Conservation (phyloP, 495 filamentous ascomycete species). For the Neurospora hispaniola region DNA sequence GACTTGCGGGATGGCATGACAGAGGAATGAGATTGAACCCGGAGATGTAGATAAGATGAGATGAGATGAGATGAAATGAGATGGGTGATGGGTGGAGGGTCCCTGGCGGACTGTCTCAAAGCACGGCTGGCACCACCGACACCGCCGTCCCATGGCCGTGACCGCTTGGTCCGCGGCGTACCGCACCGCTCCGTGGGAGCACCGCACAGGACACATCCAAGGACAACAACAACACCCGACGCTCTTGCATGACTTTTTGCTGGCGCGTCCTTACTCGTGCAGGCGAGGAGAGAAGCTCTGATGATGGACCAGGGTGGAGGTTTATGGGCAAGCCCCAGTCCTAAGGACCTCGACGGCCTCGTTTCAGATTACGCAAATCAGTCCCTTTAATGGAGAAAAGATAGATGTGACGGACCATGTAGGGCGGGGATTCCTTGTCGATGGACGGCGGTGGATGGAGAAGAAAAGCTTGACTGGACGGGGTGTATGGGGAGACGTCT, state of each 20-base stretch:
- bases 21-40: neutral
- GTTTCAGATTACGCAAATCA: neutral
- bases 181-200: neutral
- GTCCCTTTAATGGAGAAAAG: neutral
- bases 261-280: neutral
- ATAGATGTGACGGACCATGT: neutral
- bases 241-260: neutral
- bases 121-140: neutral
- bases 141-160: neutral
- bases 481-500: conserved; percentile 3
- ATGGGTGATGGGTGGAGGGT: neutral
- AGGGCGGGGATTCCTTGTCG: neutral
- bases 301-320: neutral
- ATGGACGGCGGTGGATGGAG: neutral
- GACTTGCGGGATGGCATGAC: neutral
- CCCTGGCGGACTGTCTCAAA: neutral
- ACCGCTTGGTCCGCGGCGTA: neutral
- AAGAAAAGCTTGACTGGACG: conserved; percentile 1
- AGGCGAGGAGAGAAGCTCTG: neutral
- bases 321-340: neutral
- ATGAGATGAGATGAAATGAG: neutral
- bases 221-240: conserved; percentile 4
- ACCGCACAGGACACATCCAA: neutral
- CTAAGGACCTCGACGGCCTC: neutral
- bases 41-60: neutral